These are phyloP conservation scores for Eugenia klotzschiana DNA, from an alignment of 441 rosid genomes.

Conservation along the genomic window DNA sequence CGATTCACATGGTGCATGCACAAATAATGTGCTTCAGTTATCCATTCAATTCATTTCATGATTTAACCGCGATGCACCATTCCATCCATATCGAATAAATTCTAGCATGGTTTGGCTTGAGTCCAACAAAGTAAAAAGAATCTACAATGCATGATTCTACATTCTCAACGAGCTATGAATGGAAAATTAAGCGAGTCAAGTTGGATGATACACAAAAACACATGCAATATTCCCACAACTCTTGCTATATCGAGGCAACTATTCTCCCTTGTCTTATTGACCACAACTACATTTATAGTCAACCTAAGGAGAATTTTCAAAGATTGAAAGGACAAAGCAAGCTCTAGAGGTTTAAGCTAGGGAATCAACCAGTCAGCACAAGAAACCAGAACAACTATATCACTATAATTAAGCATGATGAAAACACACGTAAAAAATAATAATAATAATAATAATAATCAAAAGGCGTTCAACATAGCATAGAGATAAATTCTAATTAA, in stretches of 20 bases:
- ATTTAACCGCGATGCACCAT: background rate
- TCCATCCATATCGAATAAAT: background rate
- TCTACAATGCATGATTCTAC: background rate
- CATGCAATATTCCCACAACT: background rate
- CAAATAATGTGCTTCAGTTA: background rate
- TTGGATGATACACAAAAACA: background rate
- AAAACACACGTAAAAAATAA: background rate
- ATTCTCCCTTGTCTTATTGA: background rate
- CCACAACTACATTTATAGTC: background rate
- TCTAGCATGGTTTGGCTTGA: background rate
- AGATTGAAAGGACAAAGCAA: background rate
- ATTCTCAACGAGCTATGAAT: background rate
- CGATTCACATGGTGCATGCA: background rate
- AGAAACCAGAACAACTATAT: background rate
- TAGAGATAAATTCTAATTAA: background rate
- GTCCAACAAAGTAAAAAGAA: background rate
- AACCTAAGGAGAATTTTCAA: background rate
- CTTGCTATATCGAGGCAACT: background rate
- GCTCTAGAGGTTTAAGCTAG: background rate
- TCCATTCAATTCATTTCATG: background rate
- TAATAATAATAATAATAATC: background rate
- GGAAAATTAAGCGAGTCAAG: background rate
- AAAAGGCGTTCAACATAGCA: background rate
- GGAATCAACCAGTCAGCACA: background rate
- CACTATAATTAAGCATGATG: background rate